A percentile compares a stretch with the other conserved stretches of the same genome.
phyloP scores from a whole-genome alignment of 202 grass and related monocot genomes.

The Eragrostis tef region DNA sequence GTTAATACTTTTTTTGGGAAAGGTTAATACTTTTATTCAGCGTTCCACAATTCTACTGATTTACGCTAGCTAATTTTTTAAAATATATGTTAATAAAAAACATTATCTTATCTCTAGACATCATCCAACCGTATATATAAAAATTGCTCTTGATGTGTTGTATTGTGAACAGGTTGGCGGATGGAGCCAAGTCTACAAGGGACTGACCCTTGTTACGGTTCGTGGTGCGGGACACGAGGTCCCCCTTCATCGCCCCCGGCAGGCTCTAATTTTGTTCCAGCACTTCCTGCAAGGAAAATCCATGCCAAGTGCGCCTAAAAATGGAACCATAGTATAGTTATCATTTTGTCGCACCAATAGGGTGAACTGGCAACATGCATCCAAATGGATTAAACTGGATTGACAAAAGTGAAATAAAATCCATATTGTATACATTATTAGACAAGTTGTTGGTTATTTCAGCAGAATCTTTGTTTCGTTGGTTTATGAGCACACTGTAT shows the following conservation, averaged over 20 bases:
- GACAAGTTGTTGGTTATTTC: too few relatives aligned
- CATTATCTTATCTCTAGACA: too few relatives aligned
- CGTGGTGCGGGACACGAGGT: slow-evolving; percentile 66
- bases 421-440: too few relatives aligned
- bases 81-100: too few relatives aligned
- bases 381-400: background rate
- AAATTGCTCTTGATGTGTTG: background rate
- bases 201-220: slow-evolving; percentile 58
- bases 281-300: slow-evolving; percentile 60
- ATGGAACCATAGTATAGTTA: slow-evolving; percentile 7
- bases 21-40: too few relatives aligned
- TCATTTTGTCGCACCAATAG: background rate
- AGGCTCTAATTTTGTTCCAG: slow-evolving; percentile 56
- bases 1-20: too few relatives aligned
- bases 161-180: slow-evolving; percentile 51
- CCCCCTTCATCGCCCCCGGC: slow-evolving; percentile 57
- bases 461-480: too few relatives aligned
- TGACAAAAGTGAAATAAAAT: too few relatives aligned
- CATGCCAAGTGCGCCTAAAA: slow-evolving; percentile 38
- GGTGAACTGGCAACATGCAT: background rate
- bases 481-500: too few relatives aligned
- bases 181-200: slow-evolving; percentile 69
- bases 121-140: too few relatives aligned
- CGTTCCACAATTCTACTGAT: too few relatives aligned
- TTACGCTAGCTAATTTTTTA: background rate